Base-by-base conservation (phyloP, 345 rosid species). In the Alliaria petiolata region DNA sequence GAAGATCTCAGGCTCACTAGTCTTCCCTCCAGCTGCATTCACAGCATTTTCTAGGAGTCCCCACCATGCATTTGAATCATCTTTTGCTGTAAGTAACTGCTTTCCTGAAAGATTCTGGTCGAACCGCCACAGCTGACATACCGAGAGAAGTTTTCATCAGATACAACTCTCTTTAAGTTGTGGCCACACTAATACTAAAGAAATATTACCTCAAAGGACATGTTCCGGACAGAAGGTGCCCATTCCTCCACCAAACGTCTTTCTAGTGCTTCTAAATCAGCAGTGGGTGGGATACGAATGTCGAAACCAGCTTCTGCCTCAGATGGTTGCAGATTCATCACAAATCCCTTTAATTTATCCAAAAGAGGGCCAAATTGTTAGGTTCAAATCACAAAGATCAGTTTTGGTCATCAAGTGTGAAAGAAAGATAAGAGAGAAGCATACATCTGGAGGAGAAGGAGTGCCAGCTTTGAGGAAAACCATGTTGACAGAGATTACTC, bases 61-160 rank as follows among this genome's bases (percentile, higher is more conserved):
- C 90, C 90, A 93, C 97, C 98, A 88, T 9, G 89, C 90, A 67
- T 87, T 93, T 45, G 92, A 87, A 44, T 67, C 61, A 77, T 84
- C 84, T 5, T 76, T 75, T 34, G 81, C 84, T 26, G 96, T 85
- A 14, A 82, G 34, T 17, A 79, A 35, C 28, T 86, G 93, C 62
- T 69, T 85, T 67, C 88, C 86, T 43, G 33, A 50, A 65, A 36
- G 20, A 17, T 26, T 52, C 59, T 47, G 50, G 19, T 46, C 15
- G 7, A 4, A 16, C 40, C 57, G 1, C 79, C 10, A 2, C 28
- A 71, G 56, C 71, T 43, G 55, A 52, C 64, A 73, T 80, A 81
- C 7, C 45, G 11, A 6, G 72, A 6, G 85, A 44, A 66, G 0
- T 75, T 79, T 76, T 81, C 46, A 88, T 85, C 35, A 88, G 87